phyloP scores from a whole-genome alignment of 768 basidiomycete species.

The Hydnomerulius pinastri region DNA sequence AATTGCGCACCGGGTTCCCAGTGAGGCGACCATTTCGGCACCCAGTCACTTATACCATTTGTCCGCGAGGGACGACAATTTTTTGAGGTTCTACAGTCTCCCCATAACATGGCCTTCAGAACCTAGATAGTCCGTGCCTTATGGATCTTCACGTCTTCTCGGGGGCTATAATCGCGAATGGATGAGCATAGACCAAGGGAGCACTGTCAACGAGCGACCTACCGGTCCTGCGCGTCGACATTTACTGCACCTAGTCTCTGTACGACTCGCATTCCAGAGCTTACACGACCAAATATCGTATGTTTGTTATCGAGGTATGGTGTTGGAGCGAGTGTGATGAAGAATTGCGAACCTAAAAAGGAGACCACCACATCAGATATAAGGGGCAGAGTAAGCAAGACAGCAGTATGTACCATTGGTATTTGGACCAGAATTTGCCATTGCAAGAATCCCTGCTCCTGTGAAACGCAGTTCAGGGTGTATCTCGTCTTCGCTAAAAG shows the following conservation, averaged over 20 bases:
- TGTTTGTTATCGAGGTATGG: conserved; percentile 85
- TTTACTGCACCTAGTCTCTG: conserved; percentile 90
- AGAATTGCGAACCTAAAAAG: conserved; percentile 87
- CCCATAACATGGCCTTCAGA: too few species aligned
- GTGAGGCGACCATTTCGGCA: too few species aligned
- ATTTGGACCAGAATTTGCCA: conserved; percentile 98
- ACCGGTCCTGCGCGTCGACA: conserved; percentile 88
- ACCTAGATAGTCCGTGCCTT: conserved; percentile 54
- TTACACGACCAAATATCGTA: conserved; percentile 90
- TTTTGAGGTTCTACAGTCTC: too few species aligned
- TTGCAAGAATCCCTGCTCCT: conserved; percentile 93
- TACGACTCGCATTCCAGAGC: conserved; percentile 88
- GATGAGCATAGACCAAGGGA: background rate
- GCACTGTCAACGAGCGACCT: conserved; percentile 35
- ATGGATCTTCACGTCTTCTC: conserved; percentile 88
- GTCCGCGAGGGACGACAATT: too few species aligned
- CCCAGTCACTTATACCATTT: too few species aligned
- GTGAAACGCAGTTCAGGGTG: conserved; percentile 91
- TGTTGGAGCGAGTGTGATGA: conserved; percentile 82
- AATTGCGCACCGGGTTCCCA: too few species aligned
- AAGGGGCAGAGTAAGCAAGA: background rate
- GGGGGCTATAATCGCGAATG: conserved; percentile 43
- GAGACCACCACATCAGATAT: conserved; percentile 20
- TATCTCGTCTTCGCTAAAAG: conserved; percentile 83
- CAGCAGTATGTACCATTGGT: conserved; percentile 60